phyloP scores from a whole-genome alignment of 768 basidiomycete genomes.

The Mycena albidolilacea region DNA sequence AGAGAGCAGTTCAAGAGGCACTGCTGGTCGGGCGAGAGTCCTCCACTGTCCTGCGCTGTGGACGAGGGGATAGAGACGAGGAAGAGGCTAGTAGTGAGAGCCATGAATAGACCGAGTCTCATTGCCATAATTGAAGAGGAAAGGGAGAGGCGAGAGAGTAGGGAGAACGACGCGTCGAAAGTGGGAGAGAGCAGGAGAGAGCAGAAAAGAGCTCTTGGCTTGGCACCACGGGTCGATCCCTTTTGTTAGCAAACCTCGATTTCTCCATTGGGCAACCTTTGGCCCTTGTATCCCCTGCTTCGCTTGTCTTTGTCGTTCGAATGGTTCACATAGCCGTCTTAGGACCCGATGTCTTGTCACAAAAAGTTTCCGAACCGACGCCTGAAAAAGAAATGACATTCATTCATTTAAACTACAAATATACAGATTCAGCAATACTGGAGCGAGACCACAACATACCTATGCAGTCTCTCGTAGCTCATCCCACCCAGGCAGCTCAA shows the following conservation, averaged over 20 bases:
- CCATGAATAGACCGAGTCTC: conserved; percentile 1
- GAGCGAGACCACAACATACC: neutral
- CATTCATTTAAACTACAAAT: too few species aligned
- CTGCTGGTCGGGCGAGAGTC: neutral
- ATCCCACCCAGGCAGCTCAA: conserved; percentile 41
- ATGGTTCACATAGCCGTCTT: too few species aligned
- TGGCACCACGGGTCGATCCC: too few species aligned
- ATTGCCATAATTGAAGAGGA: neutral
- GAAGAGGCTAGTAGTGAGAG: conserved; percentile 9
- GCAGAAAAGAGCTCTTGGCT: too few species aligned
- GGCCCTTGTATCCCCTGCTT: too few species aligned
- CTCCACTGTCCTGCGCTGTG: neutral
- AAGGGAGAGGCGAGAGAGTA: neutral
- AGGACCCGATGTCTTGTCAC: too few species aligned
- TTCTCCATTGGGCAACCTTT: too few species aligned
- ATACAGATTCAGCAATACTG: too few species aligned
- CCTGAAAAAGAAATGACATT: too few species aligned
- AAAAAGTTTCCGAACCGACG: too few species aligned
- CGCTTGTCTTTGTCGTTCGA: too few species aligned
- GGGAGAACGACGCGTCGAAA: neutral
- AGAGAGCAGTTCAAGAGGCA: conserved; percentile 11
- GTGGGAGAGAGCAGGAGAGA: neutral
- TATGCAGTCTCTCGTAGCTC: conserved; percentile 26
- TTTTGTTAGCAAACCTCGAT: too few species aligned
- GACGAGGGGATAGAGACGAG: neutral